These are phyloP conservation scores for Alternaria gansuensis DNA, from an alignment of 2,329 filamentous ascomycete species.

Conservation along the genomic window DNA sequence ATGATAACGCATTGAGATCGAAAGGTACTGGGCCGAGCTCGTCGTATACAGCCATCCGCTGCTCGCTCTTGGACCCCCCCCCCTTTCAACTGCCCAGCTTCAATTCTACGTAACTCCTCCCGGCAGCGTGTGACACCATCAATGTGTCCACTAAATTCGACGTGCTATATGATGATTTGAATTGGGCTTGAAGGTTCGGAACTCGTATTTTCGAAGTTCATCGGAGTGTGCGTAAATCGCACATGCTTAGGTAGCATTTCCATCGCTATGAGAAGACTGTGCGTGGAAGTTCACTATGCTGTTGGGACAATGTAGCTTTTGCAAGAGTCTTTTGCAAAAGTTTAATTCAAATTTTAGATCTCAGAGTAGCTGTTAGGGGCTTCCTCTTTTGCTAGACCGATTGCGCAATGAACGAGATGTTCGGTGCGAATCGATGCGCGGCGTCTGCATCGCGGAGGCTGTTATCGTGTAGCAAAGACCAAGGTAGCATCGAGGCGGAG, in stretches of 20 bases:
- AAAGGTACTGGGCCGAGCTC: rapidly evolving
- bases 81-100: not conserved
- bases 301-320: not conserved
- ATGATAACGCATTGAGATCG: not conserved
- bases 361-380: not conserved
- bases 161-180: not conserved
- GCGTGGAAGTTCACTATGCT: not conserved
- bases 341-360: not conserved
- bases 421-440: not conserved
- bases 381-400: not conserved
- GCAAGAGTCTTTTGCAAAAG: too few species aligned
- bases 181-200: not conserved
- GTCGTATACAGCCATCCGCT: not conserved
- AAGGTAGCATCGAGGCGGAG: not conserved
- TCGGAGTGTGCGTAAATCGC: not conserved
- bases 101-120: not conserved
- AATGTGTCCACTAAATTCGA: not conserved
- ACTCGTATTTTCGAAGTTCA: not conserved
- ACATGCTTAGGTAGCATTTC: not conserved
- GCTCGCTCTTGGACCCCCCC: not conserved
- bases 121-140: not conserved
- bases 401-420: not conserved
- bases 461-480: too few species aligned
- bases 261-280: not conserved
- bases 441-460: not conserved